Conservation (phyloP, 2,329 filamentous ascomycete species). For the Colletotrichum sidae region DNA sequence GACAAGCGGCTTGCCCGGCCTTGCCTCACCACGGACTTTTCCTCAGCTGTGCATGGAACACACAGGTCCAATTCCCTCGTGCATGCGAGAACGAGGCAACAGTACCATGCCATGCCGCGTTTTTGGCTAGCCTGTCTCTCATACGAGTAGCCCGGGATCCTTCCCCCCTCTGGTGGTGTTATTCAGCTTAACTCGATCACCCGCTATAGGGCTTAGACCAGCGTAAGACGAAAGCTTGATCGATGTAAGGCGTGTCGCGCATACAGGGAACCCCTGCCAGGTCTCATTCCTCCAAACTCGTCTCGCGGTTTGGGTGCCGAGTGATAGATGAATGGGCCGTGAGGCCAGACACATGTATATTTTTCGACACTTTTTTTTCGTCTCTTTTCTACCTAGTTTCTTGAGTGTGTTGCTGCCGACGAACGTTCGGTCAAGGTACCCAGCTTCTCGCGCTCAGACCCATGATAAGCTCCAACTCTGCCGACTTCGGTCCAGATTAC, state of each 20-base stretch:
- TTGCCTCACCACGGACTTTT: neutral
- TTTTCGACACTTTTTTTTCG: too few relatives aligned
- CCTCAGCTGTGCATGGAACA: slow-evolving; percentile 19
- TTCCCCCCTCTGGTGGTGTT: neutral
- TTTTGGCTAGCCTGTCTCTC: neutral
- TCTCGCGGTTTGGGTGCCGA: neutral
- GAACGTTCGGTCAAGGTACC: too few relatives aligned
- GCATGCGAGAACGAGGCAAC: neutral
- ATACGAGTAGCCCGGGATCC: neutral
- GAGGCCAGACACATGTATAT: too few relatives aligned
- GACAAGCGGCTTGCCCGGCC: slow-evolving; percentile 19
- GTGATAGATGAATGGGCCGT: too few relatives aligned
- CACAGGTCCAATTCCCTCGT: neutral
- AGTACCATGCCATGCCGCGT: neutral
- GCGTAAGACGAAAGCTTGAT: slow-evolving; percentile 22
- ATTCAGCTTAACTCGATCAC: neutral
- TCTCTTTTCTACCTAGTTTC: too few relatives aligned
- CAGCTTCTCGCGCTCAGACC: too few relatives aligned
- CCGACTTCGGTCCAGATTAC: too few relatives aligned
- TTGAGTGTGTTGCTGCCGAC: too few relatives aligned
- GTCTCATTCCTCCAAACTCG: neutral
- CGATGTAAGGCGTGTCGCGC: slow-evolving; percentile 8
- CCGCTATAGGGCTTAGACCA: slow-evolving; percentile 14
- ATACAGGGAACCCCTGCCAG: slow-evolving; percentile 9
- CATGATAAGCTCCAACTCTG: too few relatives aligned